Evolutionary conservation across 2,329 filamentous ascomycete species (phyloP), one percentile per base, ranked within the genome.

Genomic region (Pseudocercospora pini-densiflorae): DNA sequence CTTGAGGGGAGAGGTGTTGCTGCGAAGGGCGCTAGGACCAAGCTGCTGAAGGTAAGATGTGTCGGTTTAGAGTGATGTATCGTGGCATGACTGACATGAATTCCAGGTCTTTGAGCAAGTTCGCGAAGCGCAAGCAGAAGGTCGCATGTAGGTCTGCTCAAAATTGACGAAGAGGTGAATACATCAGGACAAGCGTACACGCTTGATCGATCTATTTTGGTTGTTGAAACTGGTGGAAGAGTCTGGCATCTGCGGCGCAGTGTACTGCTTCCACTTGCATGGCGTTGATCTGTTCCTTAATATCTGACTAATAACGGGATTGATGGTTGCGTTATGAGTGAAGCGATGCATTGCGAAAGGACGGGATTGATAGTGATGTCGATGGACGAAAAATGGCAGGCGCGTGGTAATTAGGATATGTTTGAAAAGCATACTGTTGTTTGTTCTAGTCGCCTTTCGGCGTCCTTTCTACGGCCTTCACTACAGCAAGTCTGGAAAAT

Each of bases 1-100:
- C 84, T 99, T 70, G 94, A 98, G 81, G 92, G 93, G 27, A 90
- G 93, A 61, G 95, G 95, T 59, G 95, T 99, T 33, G 97, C 97
- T 79, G 95, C 95, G 62, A 87, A 98, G 64, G 95, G 95, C 74
- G 95, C 95, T 19, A 87, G 95, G 73, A 91, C 94, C 78, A 99
- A 99, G 87, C 96, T 99, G 92, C 84, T 99, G 68, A 99, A 99
- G 88, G 95, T 90, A 74, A 78, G 80, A 80, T 61, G 23, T 10
- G 8, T 5, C 27, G 4, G 3, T 40, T 29, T 61, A 24, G 4
- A 8, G 27, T 9, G 5, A 8, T 54, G 2, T 24, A 1, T 23
- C n/a, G 12, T 47, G 12, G 5, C 8, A 8, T 49, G 27, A 55
- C 78, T 82, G 78, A 83, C 72, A 65, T 36, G 8, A 9, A 49